Conservation (phyloP, 257 asterid genomes). For the Cruciata laevipes region DNA sequence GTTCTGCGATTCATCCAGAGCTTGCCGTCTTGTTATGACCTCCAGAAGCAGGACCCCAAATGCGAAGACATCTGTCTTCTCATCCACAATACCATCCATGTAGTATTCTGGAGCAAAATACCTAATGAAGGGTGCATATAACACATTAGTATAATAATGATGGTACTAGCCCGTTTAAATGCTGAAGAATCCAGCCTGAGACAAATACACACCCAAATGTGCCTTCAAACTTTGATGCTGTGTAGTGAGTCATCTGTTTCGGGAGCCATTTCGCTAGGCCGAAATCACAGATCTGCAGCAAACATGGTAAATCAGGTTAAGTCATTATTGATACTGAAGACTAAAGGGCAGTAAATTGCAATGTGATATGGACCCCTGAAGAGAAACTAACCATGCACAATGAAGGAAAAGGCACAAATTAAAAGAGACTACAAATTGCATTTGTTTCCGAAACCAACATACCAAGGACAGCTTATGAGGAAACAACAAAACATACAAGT, state of each 20-base stretch:
- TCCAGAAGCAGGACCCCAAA: conserved; percentile 70
- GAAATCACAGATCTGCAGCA: conserved; percentile 62
- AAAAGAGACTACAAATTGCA: not conserved
- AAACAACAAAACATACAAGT: not conserved
- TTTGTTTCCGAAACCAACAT: not conserved
- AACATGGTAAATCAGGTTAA: not conserved
- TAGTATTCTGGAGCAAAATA: conserved; percentile 79
- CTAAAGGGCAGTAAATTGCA: not conserved
- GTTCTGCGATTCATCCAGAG: conserved; percentile 45
- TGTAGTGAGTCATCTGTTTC: conserved; percentile 55
- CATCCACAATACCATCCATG: conserved; percentile 67
- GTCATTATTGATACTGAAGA: not conserved
- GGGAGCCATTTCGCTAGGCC: conserved; percentile 86
- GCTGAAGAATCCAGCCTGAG: conserved; percentile 4
- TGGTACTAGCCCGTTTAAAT: not conserved
- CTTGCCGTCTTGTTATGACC: conserved; percentile 52
- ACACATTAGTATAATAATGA: not conserved
- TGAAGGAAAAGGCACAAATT: no score
- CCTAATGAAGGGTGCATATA: conserved; percentile 22
- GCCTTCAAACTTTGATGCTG: conserved; percentile 63
- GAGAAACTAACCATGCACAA: not conserved
- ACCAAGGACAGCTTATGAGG: not conserved
- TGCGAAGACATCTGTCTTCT: conserved; percentile 67
- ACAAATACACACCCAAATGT: conserved; percentile 56
- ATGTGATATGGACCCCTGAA: not conserved